Evolutionary conservation across 176 grass and related monocot genomes (phyloP), one percentile per base, ranked within the genome.

Genomic region (Carex pumila): DNA sequence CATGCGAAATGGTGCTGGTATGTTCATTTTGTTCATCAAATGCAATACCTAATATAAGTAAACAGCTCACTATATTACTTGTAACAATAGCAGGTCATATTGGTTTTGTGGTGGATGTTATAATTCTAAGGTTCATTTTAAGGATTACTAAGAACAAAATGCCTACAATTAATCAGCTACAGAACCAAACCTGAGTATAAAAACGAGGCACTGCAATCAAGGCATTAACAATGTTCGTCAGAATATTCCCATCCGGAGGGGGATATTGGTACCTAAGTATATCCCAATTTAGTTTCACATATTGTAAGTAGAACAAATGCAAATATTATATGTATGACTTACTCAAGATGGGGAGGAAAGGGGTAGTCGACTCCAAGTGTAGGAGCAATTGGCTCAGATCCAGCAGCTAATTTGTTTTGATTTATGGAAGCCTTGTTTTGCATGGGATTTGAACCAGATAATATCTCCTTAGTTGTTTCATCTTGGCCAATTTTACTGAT

Each of bases 1-100:
- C 90, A 92, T 94, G n/a, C 96, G 83, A 93, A 98, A 98, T 83
- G 96, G 95, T 68, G 95, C 92, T 71, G 95, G 92, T 85, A 98
- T 86, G 60, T 95, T 93, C 95, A 98, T 93, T 72, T 98, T 98
- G 83, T 98, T 98, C 95, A 98, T 98, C 83, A 98, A 93, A 89
- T 95, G 95, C 69, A 98, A 86, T 17, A 98, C 95, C 95, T 94
- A 49, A 1, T 72, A 89, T 56, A 22, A 22, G 55, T n/a, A 56
- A 78, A 59, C 5, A 30, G 7, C 3, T 41, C 36, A 69, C 67
- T 71, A 43, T 45, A 71, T 71, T 71, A 39, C 7, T 43, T 43
- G 34, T 71, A 45, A 37, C 17, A 71, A 71, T 31, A 14, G 12
- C 12, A 66, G 25, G 11, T 4, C 64, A 31, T 12, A 29, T 66